Conservation (phyloP, 2,329 filamentous ascomycete genomes). For the Fusarium sp. region DNA sequence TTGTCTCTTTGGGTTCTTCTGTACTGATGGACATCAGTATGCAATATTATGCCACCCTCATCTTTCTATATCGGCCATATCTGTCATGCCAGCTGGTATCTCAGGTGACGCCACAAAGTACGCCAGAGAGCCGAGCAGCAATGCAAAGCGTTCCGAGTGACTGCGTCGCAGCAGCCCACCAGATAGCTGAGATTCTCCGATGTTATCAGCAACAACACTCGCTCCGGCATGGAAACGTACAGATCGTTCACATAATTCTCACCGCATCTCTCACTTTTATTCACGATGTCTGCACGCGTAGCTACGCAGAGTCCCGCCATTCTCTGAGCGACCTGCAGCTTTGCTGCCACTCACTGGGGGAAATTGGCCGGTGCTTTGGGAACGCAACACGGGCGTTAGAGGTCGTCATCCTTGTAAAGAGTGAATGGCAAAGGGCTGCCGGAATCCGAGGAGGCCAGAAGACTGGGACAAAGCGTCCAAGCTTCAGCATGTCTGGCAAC, state of each 20-base stretch:
- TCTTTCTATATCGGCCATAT: constrained; percentile 33
- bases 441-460: not conserved
- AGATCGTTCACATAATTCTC: constrained; percentile 39
- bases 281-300: constrained; percentile 26
- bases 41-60: constrained; percentile 34
- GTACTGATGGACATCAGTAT: constrained; percentile 23
- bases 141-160: not conserved
- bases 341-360: constrained; percentile 37
- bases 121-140: not conserved
- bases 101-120: constrained; percentile 8
- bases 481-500: constrained; percentile 2
- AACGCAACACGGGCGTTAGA: constrained; percentile 32
- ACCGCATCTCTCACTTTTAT: constrained; percentile 35
- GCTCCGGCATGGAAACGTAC: constrained; percentile 27
- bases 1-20: no score
- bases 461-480: not conserved
- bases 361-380: constrained; percentile 28
- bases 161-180: constrained; percentile 34
- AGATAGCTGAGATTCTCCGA: constrained; percentile 27
- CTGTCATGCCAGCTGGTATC: constrained; percentile 11
- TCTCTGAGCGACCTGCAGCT: constrained; percentile 27
- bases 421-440: constrained; percentile 24
- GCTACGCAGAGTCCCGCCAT: constrained; percentile 2
- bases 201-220: constrained; percentile 34
- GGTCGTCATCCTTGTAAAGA: constrained; percentile 29